phyloP scores from a whole-genome alignment of 495 filamentous ascomycete genomes.

The Aspergillus avenaceus region DNA sequence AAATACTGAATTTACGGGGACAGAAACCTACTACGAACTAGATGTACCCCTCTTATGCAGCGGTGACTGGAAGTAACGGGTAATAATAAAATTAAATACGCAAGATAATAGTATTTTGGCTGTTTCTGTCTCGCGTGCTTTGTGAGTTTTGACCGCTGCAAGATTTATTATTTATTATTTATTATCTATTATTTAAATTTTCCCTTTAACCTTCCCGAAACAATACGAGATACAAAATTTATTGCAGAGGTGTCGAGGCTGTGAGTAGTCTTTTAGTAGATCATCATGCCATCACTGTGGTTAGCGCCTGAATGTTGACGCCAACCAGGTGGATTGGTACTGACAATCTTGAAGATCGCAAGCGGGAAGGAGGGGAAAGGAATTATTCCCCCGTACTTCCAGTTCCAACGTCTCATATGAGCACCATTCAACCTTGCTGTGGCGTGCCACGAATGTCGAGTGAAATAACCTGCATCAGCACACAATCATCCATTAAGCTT shows the following conservation, averaged over 20 bases:
- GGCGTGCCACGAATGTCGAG: constrained; percentile 10
- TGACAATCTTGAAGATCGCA: constrained; percentile 18
- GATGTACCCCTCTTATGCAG: constrained; percentile 1
- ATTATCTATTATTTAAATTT: constrained; percentile 1
- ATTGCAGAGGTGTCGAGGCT: background rate
- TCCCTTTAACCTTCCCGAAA: too few relatives aligned
- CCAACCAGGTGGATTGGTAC: constrained; percentile 7
- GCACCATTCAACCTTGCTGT: constrained; percentile 9
- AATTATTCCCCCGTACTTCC: constrained; percentile 3
- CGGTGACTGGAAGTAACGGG: too few relatives aligned
- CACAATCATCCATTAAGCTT: background rate
- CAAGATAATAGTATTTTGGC: constrained; percentile 4
- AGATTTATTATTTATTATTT: background rate
- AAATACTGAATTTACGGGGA: too few relatives aligned
- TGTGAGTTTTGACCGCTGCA: constrained; percentile 7
- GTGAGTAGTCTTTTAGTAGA: background rate
- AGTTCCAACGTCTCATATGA: constrained; percentile 6
- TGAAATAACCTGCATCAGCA: background rate
- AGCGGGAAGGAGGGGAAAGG: constrained; percentile 3
- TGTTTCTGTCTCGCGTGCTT: constrained; percentile 16
- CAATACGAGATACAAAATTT: too few relatives aligned
- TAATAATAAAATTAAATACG: too few relatives aligned
- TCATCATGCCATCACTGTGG: constrained; percentile 5
- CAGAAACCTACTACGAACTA: too few relatives aligned
- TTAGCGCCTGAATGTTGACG: constrained; percentile 7